Base-by-base conservation (phyloP, 371 early-diverging fungal species). In the Lichtheimia hyalospora region DNA sequence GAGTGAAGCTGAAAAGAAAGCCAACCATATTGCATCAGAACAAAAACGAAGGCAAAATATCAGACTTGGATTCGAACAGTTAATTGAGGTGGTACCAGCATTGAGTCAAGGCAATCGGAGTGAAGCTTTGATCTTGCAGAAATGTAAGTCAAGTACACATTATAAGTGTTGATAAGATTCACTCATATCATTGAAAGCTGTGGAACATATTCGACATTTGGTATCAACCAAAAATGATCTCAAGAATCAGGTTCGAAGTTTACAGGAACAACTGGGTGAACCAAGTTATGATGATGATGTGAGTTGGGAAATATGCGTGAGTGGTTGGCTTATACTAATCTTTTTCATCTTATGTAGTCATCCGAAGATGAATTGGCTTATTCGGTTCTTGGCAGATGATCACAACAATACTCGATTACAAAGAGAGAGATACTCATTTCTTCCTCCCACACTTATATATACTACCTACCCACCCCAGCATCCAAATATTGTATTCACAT, bases 21-120 rank as follows among this genome's bases (percentile, higher is more conserved):
- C 93, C 4, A 97, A 96, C 74, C 97, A 97, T 75, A 96, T 97
- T 70, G 93, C 91, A 2, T 91, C 91, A 8, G 96, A 96, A 72
- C 92, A 96, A 68, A 91, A 93, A 67, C 89, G 96, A 59, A 79
- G 96, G 43, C 89, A 90, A 46, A 92, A 90, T 62, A 96, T 95
- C 66, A 77, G 91, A 42, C 70, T 79, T 20, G 93, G 94, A 8
- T 93, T 93, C 71, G 90, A 90, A 64, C 85, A 90, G 68, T 83
- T 96, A 52, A 84, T 87, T 39, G 88, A 88, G 46, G 79, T 94
- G 24, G 92, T 95, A 4, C 96, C 95, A 25, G 77, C 86, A 2
- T 74, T 93, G 44, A 81, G 74, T 27, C 79, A 82, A 51, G 82
- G 84, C 52, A 83, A 80, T 60, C 74, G 86, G 52, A 84, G 84